Evolutionary conservation across 2,329 filamentous ascomycete genomes (phyloP), one percentile per base, ranked within the genome.

Genomic region (Aspergillus sp.): DNA sequence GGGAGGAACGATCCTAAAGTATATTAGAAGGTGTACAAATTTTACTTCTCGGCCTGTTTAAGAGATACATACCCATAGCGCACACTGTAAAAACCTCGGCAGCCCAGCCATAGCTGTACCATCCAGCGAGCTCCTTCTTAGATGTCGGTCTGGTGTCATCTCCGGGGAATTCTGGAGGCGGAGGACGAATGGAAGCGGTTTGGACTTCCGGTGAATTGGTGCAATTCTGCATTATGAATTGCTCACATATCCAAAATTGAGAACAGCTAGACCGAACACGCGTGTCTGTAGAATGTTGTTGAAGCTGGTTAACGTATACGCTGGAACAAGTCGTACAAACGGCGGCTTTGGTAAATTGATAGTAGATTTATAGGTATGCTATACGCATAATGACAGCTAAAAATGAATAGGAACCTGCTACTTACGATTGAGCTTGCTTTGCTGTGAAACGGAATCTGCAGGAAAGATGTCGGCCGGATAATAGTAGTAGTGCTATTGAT

Each of bases 81-180:
- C 95, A 98, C 59, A 98, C 91, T 15, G 96, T 91, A 75, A 97
- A 98, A 57, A 96, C 94, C 80, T 99, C 95, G 19, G 94, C 92
- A 23, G 95, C 95, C 83, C 96, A 98, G 44, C 90, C 90, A 80
- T 98, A 98, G 74, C 90, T 89, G 78, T 98, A 99, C 91, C 96
- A 99, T 68, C 94, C 95, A 41, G 88, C 82, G 62, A 98, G 84
- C 83, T 99, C 95, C 76, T 90, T 94, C 68, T 80, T 81, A 75
- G 91, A 96, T 8, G 95, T 98, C 58, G 90, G 86, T n/a, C 94
- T 85, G 23, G 88, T 90, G 76, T 99, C 95, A 75, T 98, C 92
- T 63, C 90, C 92, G 2, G 83, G 82, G 75, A 96, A 96, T 59
- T 86, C 83, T 57, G 85, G 80, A 19, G 67, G 66, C 59, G 75